These are phyloP conservation scores for Cryptococcus sp. DNA, from an alignment of 1,284 basidiomycete species.

Conservation along the genomic window DNA sequence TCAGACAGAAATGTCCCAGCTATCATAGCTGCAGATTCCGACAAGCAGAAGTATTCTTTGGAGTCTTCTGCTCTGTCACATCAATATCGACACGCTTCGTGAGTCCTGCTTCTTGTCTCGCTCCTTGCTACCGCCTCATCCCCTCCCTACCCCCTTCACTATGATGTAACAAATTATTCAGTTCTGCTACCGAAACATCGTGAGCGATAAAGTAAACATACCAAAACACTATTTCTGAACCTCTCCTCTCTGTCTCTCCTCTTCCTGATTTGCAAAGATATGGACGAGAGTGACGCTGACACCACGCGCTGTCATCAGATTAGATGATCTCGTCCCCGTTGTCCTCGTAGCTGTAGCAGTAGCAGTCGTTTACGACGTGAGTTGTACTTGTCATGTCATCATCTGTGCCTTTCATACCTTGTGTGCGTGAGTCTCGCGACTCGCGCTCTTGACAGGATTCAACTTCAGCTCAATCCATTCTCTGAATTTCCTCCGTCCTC, in stretches of 20 bases:
- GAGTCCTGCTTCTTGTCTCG: constrained; percentile 2
- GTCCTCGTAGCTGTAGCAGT: too few species aligned
- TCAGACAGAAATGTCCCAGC: too few species aligned
- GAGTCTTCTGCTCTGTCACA: constrained; percentile 1
- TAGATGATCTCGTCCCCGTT: neutral
- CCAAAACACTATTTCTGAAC: constrained; percentile 46
- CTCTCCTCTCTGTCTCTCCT: constrained; percentile 5
- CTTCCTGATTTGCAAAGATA: neutral
- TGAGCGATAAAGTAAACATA: constrained; percentile 50
- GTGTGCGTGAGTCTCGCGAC: neutral
- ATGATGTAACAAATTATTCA: constrained; percentile 49
- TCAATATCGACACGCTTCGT: neutral
- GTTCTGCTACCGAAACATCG: constrained; percentile 54
- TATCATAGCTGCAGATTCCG: neutral
- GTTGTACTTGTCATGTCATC: constrained; percentile 2
- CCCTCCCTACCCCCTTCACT: constrained; percentile 15
- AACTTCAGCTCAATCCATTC: constrained; percentile 56
- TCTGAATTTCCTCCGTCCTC: constrained; percentile 41
- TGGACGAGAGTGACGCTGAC: constrained; percentile 11
- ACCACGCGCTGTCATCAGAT: neutral
- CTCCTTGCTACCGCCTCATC: neutral
- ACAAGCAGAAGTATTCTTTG: neutral
- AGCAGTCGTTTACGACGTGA: constrained; percentile 8
- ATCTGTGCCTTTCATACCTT: neutral
- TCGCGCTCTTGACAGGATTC: constrained; percentile 43